phyloP scores from a whole-genome alignment of 2,329 filamentous ascomycete genomes.

The Aureobasidium sp. region DNA sequence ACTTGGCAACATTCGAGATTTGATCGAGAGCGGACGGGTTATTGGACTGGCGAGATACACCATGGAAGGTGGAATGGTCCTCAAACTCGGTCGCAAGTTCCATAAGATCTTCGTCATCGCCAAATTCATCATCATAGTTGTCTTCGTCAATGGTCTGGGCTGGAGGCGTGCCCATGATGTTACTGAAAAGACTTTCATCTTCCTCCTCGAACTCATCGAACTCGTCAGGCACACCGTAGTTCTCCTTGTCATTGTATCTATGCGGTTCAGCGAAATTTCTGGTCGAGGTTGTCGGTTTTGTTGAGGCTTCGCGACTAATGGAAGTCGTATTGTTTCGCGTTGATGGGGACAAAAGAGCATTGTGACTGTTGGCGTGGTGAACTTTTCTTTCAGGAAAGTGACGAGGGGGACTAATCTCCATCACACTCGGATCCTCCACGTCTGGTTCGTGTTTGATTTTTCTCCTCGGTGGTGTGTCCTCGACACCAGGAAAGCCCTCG shows the following conservation, averaged over 20 bases:
- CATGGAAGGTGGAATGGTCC: constrained; percentile 24
- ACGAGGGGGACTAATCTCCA: constrained; percentile 9
- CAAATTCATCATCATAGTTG: constrained; percentile 29
- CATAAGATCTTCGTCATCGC: constrained; percentile 33
- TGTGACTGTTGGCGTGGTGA: neutral
- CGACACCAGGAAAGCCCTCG: constrained; percentile 15
- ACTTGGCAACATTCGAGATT: constrained; percentile 22
- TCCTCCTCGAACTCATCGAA: constrained; percentile 22
- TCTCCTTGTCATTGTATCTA: constrained; percentile 2
- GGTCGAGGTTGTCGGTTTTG: constrained; percentile 1
- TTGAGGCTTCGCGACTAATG: neutral
- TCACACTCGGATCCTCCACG: constrained; percentile 8
- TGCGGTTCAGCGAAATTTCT: neutral
- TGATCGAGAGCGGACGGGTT: constrained; percentile 28
- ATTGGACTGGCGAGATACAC: neutral
- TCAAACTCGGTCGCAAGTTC: constrained; percentile 39
- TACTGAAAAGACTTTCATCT: constrained; percentile 29
- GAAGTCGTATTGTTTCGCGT: neutral
- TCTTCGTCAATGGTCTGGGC: constrained; percentile 20
- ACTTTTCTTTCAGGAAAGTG: neutral
- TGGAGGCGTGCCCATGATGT: constrained; percentile 33
- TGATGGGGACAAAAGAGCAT: neutral
- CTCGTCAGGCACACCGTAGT: constrained; percentile 16
- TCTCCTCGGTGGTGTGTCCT: constrained; percentile 18
- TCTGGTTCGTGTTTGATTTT: constrained; percentile 5